Conservation (phyloP, 176 grass and related monocot genomes). For the Oryza meridionalis region DNA sequence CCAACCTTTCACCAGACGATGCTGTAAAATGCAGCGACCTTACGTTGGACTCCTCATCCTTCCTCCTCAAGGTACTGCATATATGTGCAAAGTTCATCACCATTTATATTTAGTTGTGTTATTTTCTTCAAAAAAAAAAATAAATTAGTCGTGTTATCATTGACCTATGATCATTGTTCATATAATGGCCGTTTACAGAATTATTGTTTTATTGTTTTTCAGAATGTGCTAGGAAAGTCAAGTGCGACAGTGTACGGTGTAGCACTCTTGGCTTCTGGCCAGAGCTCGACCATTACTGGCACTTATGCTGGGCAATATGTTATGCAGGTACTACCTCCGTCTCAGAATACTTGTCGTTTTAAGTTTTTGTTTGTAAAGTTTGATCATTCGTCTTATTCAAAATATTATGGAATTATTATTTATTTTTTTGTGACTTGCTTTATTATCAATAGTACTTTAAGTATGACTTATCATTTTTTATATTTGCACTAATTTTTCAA, state of each 20-base stretch:
- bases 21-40: slow-evolving; percentile 59
- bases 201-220: slow-evolving; percentile 10
- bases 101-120: not conserved
- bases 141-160: not conserved
- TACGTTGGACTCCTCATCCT: slow-evolving; percentile 71
- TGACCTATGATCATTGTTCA: not conserved
- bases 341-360: too few species aligned
- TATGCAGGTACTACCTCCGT: slow-evolving; percentile 53
- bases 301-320: slow-evolving; percentile 76
- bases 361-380: too few species aligned
- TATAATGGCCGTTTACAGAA: not conserved
- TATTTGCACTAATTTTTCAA: too few species aligned
- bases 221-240: slow-evolving; percentile 73
- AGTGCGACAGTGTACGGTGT: slow-evolving; percentile 65
- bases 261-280: slow-evolving; percentile 73
- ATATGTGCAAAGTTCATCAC: not conserved
- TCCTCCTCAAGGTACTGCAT: slow-evolving; percentile 70
- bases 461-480: too few species aligned
- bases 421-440: too few species aligned
- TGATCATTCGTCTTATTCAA: too few species aligned
- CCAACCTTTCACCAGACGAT: slow-evolving; percentile 47
- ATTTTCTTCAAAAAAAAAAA: too few species aligned
- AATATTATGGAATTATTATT: too few species aligned
- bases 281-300: slow-evolving; percentile 78
- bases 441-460: too few species aligned